These are phyloP conservation scores for Rhodocollybia butyracea DNA, from an alignment of 768 basidiomycete species.

Conservation along the genomic window DNA sequence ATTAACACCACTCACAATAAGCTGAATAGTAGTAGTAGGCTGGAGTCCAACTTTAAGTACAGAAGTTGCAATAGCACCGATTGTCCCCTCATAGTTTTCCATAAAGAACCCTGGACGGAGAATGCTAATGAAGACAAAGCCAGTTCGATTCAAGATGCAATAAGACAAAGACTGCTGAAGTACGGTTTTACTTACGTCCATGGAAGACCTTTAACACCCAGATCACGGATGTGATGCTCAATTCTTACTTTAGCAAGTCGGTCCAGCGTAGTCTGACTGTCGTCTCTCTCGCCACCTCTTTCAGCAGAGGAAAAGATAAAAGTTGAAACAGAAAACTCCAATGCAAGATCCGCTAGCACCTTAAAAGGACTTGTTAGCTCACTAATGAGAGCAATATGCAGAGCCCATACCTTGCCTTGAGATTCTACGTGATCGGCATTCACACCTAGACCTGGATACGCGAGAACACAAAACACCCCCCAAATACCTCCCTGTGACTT, in stretches of 20 bases:
- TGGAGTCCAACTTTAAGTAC: conserved; percentile 22
- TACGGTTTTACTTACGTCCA: no score
- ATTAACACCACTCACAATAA: conserved; percentile 19
- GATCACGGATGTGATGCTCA: no score
- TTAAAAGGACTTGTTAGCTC: no score
- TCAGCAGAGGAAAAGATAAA: conserved; percentile 28
- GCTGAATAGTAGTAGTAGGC: conserved; percentile 17
- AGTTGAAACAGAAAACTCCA: conserved; percentile 23
- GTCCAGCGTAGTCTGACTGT: no score
- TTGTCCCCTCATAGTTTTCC: conserved; percentile 29
- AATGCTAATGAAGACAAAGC: conserved; percentile 14
- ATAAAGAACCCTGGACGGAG: conserved; percentile 32
- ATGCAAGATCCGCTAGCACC: conserved; percentile 24
- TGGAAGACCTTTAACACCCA: no score
- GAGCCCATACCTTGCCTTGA: conserved; percentile 33
- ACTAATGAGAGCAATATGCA: background rate
- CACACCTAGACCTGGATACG: conserved; percentile 37
- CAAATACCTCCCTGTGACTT: conserved; percentile 27
- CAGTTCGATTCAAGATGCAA: no score
- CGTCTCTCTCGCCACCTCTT: no score
- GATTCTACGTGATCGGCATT: conserved; percentile 33
- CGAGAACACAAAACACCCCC: conserved; percentile 37
- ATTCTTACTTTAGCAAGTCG: no score
- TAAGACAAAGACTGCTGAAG: no score
- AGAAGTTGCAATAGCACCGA: conserved; percentile 22